Percentiles rank a stretch among this genome's conserved stretches.
Evolutionary conservation across 169 alveolate genomes (phyloP).

Genomic region (Plasmodium relictum): DNA sequence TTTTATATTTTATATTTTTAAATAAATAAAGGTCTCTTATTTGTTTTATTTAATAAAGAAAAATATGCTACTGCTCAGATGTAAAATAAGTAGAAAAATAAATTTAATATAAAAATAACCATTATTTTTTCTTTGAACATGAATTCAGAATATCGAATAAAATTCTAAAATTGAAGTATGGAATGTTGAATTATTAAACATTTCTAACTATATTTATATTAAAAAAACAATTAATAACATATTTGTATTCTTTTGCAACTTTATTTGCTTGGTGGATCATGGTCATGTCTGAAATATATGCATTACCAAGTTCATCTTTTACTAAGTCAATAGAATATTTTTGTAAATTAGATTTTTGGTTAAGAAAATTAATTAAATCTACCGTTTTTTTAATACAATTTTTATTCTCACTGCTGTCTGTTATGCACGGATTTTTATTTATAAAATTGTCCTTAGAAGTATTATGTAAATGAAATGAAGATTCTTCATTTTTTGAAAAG

Average conservation of each 20-base stretch:
- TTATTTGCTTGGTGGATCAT: conserved; percentile 68
- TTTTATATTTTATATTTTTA: too few relatives aligned
- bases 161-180: too few relatives aligned
- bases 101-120: too few relatives aligned
- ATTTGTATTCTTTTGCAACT: conserved; percentile 59
- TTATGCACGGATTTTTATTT: conserved; percentile 1
- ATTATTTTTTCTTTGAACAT: too few relatives aligned
- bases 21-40: too few relatives aligned
- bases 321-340: conserved; percentile 50
- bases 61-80: too few relatives aligned
- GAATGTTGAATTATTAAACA: conserved; percentile 5
- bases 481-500: neutral
- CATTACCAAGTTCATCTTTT: conserved; percentile 55
- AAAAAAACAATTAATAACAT: conserved; percentile 73
- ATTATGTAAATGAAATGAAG: neutral
- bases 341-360: conserved; percentile 40
- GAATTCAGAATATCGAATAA: too few relatives aligned
- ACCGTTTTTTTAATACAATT: conserved; percentile 15
- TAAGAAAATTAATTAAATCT: conserved; percentile 38
- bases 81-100: too few relatives aligned
- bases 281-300: conserved; percentile 56
- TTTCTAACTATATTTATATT: conserved; percentile 65
- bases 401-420: conserved; percentile 19
- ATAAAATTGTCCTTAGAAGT: neutral
- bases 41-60: too few relatives aligned